Percentiles rank a stretch among this genome's conserved stretches.
These are phyloP conservation scores for Pleurotus tuber-regium DNA, from an alignment of 768 basidiomycete species.

Conservation along the genomic window DNA sequence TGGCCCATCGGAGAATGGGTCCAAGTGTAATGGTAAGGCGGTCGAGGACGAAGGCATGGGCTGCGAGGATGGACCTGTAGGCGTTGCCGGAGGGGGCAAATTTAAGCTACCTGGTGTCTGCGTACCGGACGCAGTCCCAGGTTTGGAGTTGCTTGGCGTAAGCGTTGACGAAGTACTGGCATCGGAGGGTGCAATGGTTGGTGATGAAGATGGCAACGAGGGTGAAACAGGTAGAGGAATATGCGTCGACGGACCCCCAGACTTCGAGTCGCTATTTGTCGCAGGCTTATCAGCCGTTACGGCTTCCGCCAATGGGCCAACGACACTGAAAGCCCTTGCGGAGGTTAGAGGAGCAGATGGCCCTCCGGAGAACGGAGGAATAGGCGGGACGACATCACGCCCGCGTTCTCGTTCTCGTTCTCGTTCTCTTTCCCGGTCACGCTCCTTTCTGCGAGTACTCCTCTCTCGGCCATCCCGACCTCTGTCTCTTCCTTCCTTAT, in stretches of 20 bases:
- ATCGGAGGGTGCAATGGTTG: not conserved
- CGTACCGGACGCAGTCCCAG: constrained; percentile 1
- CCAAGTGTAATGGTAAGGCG: constrained; percentile 15
- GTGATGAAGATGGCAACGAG: not conserved
- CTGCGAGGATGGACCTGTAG: not conserved
- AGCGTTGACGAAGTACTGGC: not conserved
- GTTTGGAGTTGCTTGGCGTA: not conserved
- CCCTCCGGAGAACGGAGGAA: not conserved
- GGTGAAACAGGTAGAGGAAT: constrained; percentile 3
- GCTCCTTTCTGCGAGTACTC: constrained; percentile 11
- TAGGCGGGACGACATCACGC: not conserved
- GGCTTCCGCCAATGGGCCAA: not conserved
- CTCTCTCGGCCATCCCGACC: constrained; percentile 12
- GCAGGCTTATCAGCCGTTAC: not conserved
- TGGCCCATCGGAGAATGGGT: constrained; percentile 26
- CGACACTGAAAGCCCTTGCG: not conserved
- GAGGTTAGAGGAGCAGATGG: not conserved
- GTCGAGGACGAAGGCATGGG: constrained; percentile 17
- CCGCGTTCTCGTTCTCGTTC: constrained; percentile 11
- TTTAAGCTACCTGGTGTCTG: not conserved
- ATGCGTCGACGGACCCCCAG: not conserved
- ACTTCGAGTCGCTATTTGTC: not conserved
- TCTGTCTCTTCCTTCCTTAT: constrained; percentile 17
- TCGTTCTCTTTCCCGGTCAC: constrained; percentile 13
- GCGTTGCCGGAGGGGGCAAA: not conserved